These are phyloP conservation scores for Pachyrhizus erosus DNA, from an alignment of 306 rosid species.

Conservation along the genomic window DNA sequence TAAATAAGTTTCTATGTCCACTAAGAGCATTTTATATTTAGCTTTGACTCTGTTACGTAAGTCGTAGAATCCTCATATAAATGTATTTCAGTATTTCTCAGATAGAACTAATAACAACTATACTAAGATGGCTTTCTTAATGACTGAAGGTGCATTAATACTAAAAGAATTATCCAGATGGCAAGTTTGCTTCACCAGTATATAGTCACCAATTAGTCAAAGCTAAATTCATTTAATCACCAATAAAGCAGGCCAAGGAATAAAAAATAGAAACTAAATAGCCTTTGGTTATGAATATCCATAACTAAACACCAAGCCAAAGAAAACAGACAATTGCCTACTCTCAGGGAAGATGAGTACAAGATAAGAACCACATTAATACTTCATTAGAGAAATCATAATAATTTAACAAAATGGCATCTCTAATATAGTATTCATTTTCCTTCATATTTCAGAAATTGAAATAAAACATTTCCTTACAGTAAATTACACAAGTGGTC, in stretches of 20 bases:
- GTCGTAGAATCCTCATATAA: background rate
- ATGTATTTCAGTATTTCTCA: conserved; percentile 11
- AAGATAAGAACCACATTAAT: background rate
- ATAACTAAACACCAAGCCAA: conserved; percentile 7
- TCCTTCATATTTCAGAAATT: conserved; percentile 23
- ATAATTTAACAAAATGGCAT: background rate
- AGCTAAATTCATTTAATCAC: conserved; percentile 22
- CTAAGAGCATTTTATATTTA: background rate
- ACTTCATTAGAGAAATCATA: background rate
- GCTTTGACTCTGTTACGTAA: background rate
- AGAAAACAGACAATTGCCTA: background rate
- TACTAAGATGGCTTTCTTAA: conserved; percentile 20
- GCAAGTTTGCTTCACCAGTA: conserved; percentile 23
- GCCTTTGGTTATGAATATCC: conserved; percentile 11
- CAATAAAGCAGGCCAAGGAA: background rate
- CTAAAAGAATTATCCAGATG: background rate
- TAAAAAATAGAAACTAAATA: conserved; percentile 10
- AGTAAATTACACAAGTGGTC: conserved; percentile 19
- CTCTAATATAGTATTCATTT: conserved; percentile 24
- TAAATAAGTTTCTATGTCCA: background rate
- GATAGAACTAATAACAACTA: conserved; percentile 3
- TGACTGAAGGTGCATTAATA: conserved; percentile 17
- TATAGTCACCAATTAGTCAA: conserved; percentile 16
- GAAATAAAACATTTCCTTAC: conserved; percentile 18
- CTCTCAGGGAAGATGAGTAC: conserved; percentile 7